Evolutionary conservation across 768 basidiomycete species (phyloP).

Genomic region (Amanita muscaria): DNA sequence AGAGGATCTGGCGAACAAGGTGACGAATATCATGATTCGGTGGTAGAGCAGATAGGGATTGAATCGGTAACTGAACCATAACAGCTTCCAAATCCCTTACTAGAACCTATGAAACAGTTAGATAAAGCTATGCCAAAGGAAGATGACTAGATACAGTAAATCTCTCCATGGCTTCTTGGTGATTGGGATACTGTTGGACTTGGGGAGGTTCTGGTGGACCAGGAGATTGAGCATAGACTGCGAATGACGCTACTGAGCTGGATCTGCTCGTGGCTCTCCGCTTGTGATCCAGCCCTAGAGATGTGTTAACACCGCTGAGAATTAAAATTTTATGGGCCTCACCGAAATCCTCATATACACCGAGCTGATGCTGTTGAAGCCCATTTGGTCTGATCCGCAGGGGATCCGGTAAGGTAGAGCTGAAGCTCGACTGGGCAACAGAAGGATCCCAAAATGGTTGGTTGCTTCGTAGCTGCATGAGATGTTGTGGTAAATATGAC

Average conservation of each 20-base stretch:
- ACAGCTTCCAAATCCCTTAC: conserved; percentile 73
- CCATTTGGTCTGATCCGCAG: conserved; percentile 80
- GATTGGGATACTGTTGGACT: conserved; percentile 41
- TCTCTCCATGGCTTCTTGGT: conserved; percentile 83
- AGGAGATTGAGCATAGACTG: conserved; percentile 57
- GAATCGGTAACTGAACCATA: conserved; percentile 63
- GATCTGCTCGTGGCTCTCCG: conserved; percentile 56
- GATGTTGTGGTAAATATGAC: not conserved
- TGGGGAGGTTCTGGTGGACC: conserved; percentile 44
- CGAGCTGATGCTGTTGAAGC: conserved; percentile 70
- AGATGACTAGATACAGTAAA: conserved; percentile 39
- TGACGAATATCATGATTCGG: conserved; percentile 82
- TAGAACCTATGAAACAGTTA: conserved; percentile 20
- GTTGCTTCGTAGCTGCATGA: conserved; percentile 46
- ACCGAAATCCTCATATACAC: conserved; percentile 96
- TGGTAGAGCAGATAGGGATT: conserved; percentile 63
- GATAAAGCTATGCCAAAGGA: not conserved
- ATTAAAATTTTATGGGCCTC: conserved; percentile 9
- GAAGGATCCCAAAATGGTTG: conserved; percentile 88
- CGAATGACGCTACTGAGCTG: conserved; percentile 61
- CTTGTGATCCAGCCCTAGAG: conserved; percentile 41
- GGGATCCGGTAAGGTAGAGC: conserved; percentile 73
- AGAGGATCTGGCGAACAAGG: conserved; percentile 74
- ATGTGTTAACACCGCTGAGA: not conserved
- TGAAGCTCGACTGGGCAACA: conserved; percentile 62